Percentiles rank a stretch among this genome's conserved stretches.
Conservation (phyloP, 306 rosid genomes). For the Lupinus albus region DNA sequence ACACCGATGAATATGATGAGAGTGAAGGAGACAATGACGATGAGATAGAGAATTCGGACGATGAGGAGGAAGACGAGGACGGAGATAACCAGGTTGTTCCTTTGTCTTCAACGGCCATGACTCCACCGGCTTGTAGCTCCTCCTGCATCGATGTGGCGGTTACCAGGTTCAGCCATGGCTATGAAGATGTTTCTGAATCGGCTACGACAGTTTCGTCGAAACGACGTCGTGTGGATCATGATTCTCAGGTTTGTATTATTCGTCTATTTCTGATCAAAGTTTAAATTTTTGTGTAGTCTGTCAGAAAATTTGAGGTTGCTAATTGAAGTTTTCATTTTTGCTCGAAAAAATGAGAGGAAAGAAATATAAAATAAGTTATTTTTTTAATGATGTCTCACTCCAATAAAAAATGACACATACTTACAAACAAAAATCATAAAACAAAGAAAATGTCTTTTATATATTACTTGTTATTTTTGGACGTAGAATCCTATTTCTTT, state of each 20-base stretch:
- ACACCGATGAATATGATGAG: constrained; percentile 27
- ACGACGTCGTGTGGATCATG: constrained; percentile 54
- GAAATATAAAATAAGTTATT: too few relatives aligned
- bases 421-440: too few relatives aligned
- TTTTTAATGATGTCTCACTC: too few relatives aligned
- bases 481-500: too few relatives aligned
- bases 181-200: constrained; percentile 34
- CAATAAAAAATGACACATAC: too few relatives aligned
- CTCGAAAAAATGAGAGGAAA: too few relatives aligned
- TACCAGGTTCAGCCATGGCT: constrained; percentile 34
- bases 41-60: constrained; percentile 42
- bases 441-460: too few relatives aligned
- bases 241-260: constrained; percentile 44
- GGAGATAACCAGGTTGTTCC: constrained; percentile 71
- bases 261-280: not conserved
- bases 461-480: too few relatives aligned
- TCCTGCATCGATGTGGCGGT: constrained; percentile 61
- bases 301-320: too few relatives aligned
- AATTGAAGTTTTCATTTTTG: too few relatives aligned
- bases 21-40: constrained; percentile 57
- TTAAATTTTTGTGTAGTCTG: too few relatives aligned
- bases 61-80: constrained; percentile 32
- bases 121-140: constrained; percentile 61
- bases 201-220: constrained; percentile 42
- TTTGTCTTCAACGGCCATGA: constrained; percentile 45